Percentiles rank a stretch among this genome's conserved stretches.
phyloP scores from a whole-genome alignment of 2,329 filamentous ascomycete species.

The Trichoderma sp. region DNA sequence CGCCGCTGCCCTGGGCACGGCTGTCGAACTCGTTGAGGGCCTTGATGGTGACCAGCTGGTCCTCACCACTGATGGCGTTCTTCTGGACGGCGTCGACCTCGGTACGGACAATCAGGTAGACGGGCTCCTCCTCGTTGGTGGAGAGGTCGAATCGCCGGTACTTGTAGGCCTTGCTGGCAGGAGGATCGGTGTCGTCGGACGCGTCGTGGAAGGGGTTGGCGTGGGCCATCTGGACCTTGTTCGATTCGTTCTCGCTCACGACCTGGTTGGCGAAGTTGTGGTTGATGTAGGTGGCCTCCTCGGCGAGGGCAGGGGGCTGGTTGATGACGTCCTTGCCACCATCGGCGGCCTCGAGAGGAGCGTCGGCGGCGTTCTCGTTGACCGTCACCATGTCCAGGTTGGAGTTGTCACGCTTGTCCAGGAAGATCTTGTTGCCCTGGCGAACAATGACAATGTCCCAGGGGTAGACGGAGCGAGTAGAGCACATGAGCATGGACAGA shows the following conservation, averaged over 20 bases:
- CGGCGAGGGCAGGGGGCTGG: constrained; percentile 86
- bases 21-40: constrained; percentile 98
- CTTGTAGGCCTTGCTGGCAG: constrained; percentile 96
- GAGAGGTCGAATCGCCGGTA: constrained; percentile 97
- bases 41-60: constrained; percentile 90
- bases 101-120: constrained; percentile 90
- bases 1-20: constrained; percentile 93
- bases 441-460: constrained; percentile 96
- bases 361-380: constrained; percentile 97
- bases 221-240: constrained; percentile 81
- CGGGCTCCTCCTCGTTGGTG: constrained; percentile 89
- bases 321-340: constrained; percentile 94
- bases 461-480: constrained; percentile 92
- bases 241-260: constrained; percentile 75
- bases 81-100: constrained; percentile 95
- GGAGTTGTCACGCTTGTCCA: constrained; percentile 96
- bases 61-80: constrained; percentile 88
- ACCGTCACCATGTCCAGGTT: constrained; percentile 97
- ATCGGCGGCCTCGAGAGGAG: constrained; percentile 86
- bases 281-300: constrained; percentile 99
- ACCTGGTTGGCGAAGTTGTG: constrained; percentile 99
- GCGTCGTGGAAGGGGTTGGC: constrained; percentile 98
- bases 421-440: constrained; percentile 95
- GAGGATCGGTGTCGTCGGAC: constrained; percentile 86
- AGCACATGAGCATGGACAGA: constrained; percentile 98